Evolutionary conservation across 768 basidiomycete genomes (phyloP).

Genomic region (Gyrodon lividus): DNA sequence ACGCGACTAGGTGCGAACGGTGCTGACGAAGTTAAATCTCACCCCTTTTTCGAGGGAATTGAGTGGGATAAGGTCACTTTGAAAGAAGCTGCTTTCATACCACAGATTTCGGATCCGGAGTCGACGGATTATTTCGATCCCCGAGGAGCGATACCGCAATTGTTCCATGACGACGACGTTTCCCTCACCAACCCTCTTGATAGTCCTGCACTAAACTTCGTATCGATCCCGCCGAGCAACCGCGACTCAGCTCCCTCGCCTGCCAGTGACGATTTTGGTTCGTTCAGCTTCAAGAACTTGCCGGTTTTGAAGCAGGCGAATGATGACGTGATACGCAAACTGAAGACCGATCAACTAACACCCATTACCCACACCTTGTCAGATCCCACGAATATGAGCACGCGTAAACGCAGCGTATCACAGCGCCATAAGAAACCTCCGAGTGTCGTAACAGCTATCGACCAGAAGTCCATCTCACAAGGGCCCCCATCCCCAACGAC

Average conservation of each 20-base stretch:
- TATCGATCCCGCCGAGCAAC: slow-evolving; percentile 13
- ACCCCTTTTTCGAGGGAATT: slow-evolving; percentile 86
- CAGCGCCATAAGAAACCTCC: slow-evolving; percentile 78
- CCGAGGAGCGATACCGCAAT: slow-evolving; percentile 85
- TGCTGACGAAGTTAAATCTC: slow-evolving; percentile 88
- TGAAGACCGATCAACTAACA: slow-evolving; percentile 86
- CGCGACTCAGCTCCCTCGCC: slow-evolving; percentile 48
- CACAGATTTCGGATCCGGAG: slow-evolving; percentile 92
- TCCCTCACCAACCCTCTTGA: slow-evolving; percentile 53
- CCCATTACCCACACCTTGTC: slow-evolving; percentile 74
- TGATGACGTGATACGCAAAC: slow-evolving; percentile 95
- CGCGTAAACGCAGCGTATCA: slow-evolving; percentile 79
- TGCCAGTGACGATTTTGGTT: slow-evolving; percentile 88
- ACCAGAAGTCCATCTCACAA: slow-evolving; percentile 59
- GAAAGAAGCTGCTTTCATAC: slow-evolving; percentile 91
- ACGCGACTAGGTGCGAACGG: slow-evolving; percentile 83
- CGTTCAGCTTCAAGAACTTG: slow-evolving; percentile 97
- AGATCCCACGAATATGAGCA: slow-evolving; percentile 56
- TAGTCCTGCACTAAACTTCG: slow-evolving; percentile 33
- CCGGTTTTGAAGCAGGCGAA: slow-evolving; percentile 96
- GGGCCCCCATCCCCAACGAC: slow-evolving; percentile 91
- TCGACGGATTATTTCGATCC: slow-evolving; percentile 99
- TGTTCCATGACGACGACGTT: slow-evolving; percentile 89
- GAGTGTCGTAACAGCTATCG: slow-evolving; percentile 69
- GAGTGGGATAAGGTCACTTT: slow-evolving; percentile 92